These are phyloP conservation scores for Trichoderma parareesei DNA, from an alignment of 495 filamentous ascomycete genomes.

Conservation along the genomic window DNA sequence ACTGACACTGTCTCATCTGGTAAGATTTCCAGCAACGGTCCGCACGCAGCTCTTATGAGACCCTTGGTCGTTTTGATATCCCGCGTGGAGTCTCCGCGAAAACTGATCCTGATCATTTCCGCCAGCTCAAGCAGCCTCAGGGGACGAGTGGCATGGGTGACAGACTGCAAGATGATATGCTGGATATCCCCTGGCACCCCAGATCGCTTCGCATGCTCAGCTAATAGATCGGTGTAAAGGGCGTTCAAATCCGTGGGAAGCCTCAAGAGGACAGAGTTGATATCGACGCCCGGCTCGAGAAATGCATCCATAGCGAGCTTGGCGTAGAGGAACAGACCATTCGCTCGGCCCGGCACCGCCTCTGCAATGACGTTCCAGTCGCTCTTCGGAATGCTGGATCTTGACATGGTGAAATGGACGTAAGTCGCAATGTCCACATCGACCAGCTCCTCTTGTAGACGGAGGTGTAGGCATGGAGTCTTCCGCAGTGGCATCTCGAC, in stretches of 20 bases:
- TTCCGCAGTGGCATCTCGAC: conserved; percentile 16
- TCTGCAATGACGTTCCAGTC: not conserved
- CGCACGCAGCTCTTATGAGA: conserved; percentile 22
- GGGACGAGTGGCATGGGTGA: conserved; percentile 38
- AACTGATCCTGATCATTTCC: conserved; percentile 11
- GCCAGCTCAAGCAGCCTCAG: conserved; percentile 40
- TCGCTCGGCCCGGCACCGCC: conserved; percentile 14
- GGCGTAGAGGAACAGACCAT: conserved; percentile 24
- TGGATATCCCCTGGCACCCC: conserved; percentile 29
- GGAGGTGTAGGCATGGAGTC: conserved; percentile 17
- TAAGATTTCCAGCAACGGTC: conserved; percentile 38
- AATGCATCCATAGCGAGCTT: conserved; percentile 29
- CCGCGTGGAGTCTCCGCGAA: not conserved
- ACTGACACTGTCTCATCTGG: conserved; percentile 32
- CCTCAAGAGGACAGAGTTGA: conserved; percentile 11
- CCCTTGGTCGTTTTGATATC: conserved; percentile 16
- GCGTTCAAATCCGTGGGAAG: conserved; percentile 12
- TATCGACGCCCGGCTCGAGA: conserved; percentile 16
- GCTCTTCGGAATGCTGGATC: not conserved
- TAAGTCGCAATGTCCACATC: conserved; percentile 30
- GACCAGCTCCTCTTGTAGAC: conserved; percentile 25
- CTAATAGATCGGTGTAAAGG: conserved; percentile 36
- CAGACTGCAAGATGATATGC: conserved; percentile 30
- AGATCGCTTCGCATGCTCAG: conserved; percentile 14
- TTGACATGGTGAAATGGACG: conserved; percentile 16